Percentiles rank a stretch among this genome's conserved stretches.
phyloP scores from a whole-genome alignment of 441 rosid genomes.

The Biscutella laevigata region DNA sequence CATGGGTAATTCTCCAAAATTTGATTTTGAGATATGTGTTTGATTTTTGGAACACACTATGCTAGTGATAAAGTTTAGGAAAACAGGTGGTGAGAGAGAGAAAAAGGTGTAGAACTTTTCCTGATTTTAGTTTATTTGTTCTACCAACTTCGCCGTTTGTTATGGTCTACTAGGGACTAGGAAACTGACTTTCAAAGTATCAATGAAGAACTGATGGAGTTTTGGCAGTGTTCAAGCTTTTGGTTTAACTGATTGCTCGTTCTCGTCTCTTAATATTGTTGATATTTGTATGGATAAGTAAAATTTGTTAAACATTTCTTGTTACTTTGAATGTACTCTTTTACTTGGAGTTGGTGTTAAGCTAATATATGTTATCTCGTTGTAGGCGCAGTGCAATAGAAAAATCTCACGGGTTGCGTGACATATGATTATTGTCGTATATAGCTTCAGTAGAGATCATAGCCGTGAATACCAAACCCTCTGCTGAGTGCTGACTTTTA shows the following conservation, averaged over 20 bases:
- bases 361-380: conserved; percentile 1
- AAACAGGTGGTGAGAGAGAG: neutral
- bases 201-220: neutral
- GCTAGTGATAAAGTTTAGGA: conserved; percentile 1
- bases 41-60: conserved; percentile 12
- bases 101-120: conserved; percentile 5
- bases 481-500: neutral
- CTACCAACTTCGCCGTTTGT: neutral
- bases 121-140: neutral
- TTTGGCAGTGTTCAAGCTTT: neutral
- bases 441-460: neutral
- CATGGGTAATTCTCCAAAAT: neutral
- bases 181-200: neutral
- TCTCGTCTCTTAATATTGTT: neutral
- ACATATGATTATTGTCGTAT: conserved; percentile 1
- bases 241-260: neutral
- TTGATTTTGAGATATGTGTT: neutral
- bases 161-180: neutral
- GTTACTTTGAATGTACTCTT: neutral
- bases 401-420: neutral
- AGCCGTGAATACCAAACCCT: neutral
- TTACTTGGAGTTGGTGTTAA: neutral
- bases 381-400: conserved; percentile 9
- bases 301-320: neutral
- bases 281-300: no score